phyloP scores from a whole-genome alignment of 306 rosid genomes.

The Ziziphus jujuba region DNA sequence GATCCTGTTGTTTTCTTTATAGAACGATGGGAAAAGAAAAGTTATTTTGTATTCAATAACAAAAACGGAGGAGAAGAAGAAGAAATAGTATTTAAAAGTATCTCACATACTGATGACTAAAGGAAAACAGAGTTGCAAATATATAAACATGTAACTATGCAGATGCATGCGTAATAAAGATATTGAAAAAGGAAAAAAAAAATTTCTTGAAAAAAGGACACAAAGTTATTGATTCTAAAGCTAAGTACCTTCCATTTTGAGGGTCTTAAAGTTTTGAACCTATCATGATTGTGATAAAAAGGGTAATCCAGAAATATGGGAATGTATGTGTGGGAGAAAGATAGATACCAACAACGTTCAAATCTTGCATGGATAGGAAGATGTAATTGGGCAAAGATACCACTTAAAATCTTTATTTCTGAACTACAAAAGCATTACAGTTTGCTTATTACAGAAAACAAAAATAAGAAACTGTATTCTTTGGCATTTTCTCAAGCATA shows the following conservation, averaged over 20 bases:
- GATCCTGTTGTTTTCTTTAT: background rate
- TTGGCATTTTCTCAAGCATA: no score
- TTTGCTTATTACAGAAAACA: no score
- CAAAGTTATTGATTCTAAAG: background rate
- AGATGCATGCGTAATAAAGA: background rate
- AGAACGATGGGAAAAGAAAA: background rate
- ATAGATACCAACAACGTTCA: background rate
- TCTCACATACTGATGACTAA: background rate
- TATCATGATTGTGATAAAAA: background rate
- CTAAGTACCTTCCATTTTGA: background rate
- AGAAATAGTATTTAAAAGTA: background rate
- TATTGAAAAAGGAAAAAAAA: no score
- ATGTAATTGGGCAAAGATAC: no score
- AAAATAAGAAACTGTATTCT: no score
- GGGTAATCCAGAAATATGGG: background rate
- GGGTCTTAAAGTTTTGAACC: background rate
- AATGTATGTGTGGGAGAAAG: background rate
- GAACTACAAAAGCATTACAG: no score
- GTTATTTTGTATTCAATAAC: background rate
- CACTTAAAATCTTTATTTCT: no score
- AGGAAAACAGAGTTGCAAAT: background rate
- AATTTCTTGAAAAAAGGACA: background rate
- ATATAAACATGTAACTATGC: background rate
- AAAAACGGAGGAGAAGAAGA: background rate
- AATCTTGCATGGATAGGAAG: no score